A percentile compares a stretch with the other conserved stretches of the same genome.
phyloP scores from a whole-genome alignment of 2,329 filamentous ascomycete genomes.

The Cadophora sp. region DNA sequence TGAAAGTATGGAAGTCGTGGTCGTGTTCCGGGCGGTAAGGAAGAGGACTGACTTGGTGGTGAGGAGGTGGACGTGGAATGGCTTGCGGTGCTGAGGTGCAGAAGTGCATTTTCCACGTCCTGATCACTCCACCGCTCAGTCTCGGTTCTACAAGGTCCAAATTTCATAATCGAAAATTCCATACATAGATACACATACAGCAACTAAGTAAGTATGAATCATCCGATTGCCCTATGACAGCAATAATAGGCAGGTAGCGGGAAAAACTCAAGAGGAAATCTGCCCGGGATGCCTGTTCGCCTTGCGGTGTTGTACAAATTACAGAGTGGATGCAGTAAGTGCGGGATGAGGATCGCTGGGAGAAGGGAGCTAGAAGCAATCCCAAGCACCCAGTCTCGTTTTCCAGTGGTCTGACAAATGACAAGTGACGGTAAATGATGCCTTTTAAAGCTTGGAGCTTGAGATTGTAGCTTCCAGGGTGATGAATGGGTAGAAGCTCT shows the following conservation, averaged over 20 bases:
- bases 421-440: neutral
- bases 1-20: no score
- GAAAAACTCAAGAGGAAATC: neutral
- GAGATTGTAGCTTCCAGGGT: neutral
- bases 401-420: neutral
- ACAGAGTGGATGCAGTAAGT: neutral
- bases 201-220: no score
- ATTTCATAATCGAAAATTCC: neutral
- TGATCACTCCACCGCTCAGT: neutral
- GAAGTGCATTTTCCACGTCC: neutral
- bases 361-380: neutral
- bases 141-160: neutral
- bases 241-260: neutral
- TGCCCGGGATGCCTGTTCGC: conserved; percentile 10
- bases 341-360: conserved; percentile 2
- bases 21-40: no score
- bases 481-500: neutral
- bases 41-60: no score
- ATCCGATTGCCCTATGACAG: neutral
- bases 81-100: neutral
- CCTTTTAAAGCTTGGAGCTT: neutral
- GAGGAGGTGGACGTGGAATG: neutral
- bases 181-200: neutral
- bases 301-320: conserved; percentile 8
- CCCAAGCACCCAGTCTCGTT: neutral